Evolutionary conservation across 306 rosid genomes (phyloP), one percentile per base, ranked within the genome.

Genomic region (Lathyrus oleraceus): DNA sequence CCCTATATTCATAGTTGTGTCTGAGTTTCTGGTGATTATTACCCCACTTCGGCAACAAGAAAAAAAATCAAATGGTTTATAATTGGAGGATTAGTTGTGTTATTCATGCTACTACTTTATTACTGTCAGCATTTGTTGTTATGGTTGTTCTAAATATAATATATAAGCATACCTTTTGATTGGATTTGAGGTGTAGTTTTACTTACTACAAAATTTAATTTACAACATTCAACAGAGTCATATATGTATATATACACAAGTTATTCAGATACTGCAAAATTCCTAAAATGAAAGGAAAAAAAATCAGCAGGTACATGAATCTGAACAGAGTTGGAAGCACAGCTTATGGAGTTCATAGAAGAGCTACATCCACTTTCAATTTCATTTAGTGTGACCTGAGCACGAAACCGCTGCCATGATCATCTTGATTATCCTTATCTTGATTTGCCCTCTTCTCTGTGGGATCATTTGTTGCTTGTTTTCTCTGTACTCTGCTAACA

Each of bases 371-470:
- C 9, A 3, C 2, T 16, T 1, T 54, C 38, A 65, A 15, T 44
- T 51, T 40, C 64, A 74, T 17, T 11, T 38, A n/a, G 32, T 3
- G 3, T 73, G 4, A 8, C 56, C 3, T 0, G 83, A 76, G 15
- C 71, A 63, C 0, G 35, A 57, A 19, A 74, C 0, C n/a, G 61
- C 77, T 2, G n/a, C 52, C 20, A 61, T 28, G 10, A 82, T 38
- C 20, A 17, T 44, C 74, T 70, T 85, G 17, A 88, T 2, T 10
- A 88, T 81, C 52, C 39, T 71, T 7, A 69, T 27, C 77, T 73
- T 82, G 42, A 88, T 20, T 69, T 64, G 83, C 0, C 91, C 95
- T 13, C 90, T 71, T 47, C 13, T 69, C 0, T 74, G 85, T 0
- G 21, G 76, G 3, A 54, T 2, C 21, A 35, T 60, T 16, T 19